Conservation (phyloP, 2,329 filamentous ascomycete species). For the Talaromyces islandicus region DNA sequence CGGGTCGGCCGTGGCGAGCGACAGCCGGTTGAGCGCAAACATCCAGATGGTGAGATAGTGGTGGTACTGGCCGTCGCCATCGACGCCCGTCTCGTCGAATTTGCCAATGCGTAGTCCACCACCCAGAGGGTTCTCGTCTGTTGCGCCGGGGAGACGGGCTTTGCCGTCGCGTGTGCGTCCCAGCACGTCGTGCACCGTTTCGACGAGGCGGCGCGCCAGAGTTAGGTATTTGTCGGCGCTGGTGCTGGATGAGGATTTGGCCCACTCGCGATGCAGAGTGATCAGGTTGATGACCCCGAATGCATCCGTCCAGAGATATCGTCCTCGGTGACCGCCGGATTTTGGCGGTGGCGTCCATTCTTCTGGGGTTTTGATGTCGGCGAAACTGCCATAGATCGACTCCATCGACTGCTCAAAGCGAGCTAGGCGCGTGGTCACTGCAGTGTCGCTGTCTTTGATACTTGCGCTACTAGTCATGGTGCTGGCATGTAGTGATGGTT, state of each 20-base stretch:
- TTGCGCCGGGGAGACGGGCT: conserved; percentile 45
- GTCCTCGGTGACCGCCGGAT: conserved; percentile 51
- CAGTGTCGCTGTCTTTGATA: not conserved
- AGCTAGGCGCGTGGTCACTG: conserved; percentile 19
- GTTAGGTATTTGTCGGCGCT: conserved; percentile 38
- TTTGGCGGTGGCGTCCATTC: conserved; percentile 46
- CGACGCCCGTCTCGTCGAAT: conserved; percentile 40
- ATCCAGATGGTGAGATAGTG: conserved; percentile 60
- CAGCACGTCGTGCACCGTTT: conserved; percentile 48
- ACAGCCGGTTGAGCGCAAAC: conserved; percentile 54
- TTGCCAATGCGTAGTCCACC: conserved; percentile 58
- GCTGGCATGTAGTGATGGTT: not conserved
- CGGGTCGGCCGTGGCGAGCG: conserved; percentile 41
- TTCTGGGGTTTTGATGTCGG: conserved; percentile 21
- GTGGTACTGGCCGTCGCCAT: conserved; percentile 57
- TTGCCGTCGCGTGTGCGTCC: conserved; percentile 47
- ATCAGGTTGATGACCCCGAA: conserved; percentile 56
- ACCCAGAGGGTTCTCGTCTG: conserved; percentile 45
- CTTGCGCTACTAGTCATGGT: not conserved
- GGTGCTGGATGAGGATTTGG: conserved; percentile 2
- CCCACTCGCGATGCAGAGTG: conserved; percentile 44
- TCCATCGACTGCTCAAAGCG: conserved; percentile 33
- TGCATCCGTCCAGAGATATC: conserved; percentile 58
- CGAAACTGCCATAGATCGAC: conserved; percentile 35
- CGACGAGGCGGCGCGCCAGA: conserved; percentile 45